Conservation (phyloP, 129 eudicot genomes). For the Artemisia argyi region DNA sequence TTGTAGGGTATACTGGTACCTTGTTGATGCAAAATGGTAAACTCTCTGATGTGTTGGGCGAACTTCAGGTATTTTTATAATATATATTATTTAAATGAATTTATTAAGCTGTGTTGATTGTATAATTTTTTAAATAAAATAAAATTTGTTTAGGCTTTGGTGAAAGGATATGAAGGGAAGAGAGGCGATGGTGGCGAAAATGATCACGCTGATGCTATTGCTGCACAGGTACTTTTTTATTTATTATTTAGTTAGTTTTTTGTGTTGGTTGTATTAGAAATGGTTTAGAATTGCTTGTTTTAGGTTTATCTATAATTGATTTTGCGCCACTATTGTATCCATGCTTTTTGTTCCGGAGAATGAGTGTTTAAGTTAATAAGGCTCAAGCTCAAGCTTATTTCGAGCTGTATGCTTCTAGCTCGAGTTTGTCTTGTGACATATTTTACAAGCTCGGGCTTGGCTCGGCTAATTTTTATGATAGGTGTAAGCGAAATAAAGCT, state of each 20-base stretch:
- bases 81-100: not conserved
- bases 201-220: slow-evolving; percentile 66
- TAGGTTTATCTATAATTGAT: too few species aligned
- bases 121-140: too few species aligned
- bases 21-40: slow-evolving; percentile 66
- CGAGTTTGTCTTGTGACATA: too few species aligned
- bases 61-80: slow-evolving; percentile 79
- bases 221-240: slow-evolving; percentile 59
- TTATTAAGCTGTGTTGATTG: not conserved
- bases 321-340: too few species aligned
- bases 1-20: slow-evolving; percentile 80
- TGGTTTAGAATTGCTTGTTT: not conserved
- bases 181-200: slow-evolving; percentile 44
- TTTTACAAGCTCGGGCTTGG: too few species aligned
- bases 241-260: too few species aligned
- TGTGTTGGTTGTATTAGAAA: not conserved
- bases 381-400: too few species aligned
- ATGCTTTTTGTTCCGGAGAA: too few species aligned
- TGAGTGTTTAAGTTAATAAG: too few species aligned
- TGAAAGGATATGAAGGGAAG: slow-evolving; percentile 54
- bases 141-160: slow-evolving; percentile 37
- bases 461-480: too few species aligned
- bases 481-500: too few species aligned
- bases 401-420: too few species aligned
- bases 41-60: slow-evolving; percentile 72